A percentile compares a stretch with the other conserved stretches of the same genome.
These are phyloP conservation scores for Dichotomocladium elegans DNA, from an alignment of 371 early-diverging fungal species.

Conservation along the genomic window DNA sequence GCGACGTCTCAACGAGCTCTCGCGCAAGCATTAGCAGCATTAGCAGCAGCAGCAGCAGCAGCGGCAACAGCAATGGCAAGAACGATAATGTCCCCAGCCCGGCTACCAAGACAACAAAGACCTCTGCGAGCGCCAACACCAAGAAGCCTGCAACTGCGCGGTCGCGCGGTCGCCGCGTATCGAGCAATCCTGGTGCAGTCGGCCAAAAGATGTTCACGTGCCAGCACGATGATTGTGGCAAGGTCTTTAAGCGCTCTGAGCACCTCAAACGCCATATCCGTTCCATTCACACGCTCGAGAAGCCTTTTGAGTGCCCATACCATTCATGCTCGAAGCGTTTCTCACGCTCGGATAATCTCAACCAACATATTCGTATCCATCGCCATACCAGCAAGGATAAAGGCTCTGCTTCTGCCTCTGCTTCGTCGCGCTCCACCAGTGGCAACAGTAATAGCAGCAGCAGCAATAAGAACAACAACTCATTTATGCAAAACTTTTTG, in stretches of 20 bases:
- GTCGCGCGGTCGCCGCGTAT: slow-evolving; percentile 47
- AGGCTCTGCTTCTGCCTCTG: background rate
- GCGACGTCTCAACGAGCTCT: too few relatives aligned
- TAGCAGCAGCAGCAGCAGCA: background rate
- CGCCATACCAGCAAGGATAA: slow-evolving; percentile 30
- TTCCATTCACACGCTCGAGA: slow-evolving; percentile 53
- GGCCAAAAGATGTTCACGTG: slow-evolving; percentile 48
- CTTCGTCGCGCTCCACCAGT: background rate
- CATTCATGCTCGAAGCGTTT: slow-evolving; percentile 60
- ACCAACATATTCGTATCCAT: slow-evolving; percentile 57
- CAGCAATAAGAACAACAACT: background rate
- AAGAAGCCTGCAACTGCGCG: slow-evolving; percentile 13
- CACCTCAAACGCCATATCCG: slow-evolving; percentile 77
- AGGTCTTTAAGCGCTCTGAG: slow-evolving; percentile 79
- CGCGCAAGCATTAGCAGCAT: background rate
- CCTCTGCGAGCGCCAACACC: background rate
- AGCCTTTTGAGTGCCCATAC: slow-evolving; percentile 49
- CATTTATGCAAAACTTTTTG: slow-evolving; percentile 17
- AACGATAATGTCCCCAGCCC: background rate
- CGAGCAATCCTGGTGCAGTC: slow-evolving; percentile 23
- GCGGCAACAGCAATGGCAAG: slow-evolving; percentile 1
- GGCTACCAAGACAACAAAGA: background rate
- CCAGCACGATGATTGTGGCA: slow-evolving; percentile 57
- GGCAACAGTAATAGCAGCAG: background rate
- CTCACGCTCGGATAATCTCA: slow-evolving; percentile 65